phyloP scores from a whole-genome alignment of 75 land plant species.

The Pinus taeda region DNA sequence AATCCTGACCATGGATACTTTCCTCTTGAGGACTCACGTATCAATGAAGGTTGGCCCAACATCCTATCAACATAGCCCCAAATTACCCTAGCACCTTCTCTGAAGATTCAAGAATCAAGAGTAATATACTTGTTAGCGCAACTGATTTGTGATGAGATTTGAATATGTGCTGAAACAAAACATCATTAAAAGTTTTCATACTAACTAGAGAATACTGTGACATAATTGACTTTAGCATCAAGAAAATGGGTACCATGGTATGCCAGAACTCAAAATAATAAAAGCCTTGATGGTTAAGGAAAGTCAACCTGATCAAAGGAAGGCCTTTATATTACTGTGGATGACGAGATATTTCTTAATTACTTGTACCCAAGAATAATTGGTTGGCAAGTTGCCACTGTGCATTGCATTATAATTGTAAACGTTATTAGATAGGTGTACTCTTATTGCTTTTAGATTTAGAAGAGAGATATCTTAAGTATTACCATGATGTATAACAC shows the following conservation, averaged over 20 bases:
- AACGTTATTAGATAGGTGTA: no score
- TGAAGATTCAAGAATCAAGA: conserved; percentile 20
- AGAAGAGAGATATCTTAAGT: no score
- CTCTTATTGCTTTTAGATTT: no score
- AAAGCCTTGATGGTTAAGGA: neutral
- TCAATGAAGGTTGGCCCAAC: conserved; percentile 91
- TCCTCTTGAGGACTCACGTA: conserved; percentile 89
- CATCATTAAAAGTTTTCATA: neutral
- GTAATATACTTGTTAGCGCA: neutral
- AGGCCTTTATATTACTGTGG: no score
- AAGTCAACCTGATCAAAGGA: neutral
- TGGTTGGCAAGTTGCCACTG: no score
- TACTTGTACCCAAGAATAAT: no score
- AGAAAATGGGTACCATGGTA: neutral
- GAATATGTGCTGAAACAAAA: neutral
- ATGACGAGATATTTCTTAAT: no score
- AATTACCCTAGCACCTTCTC: conserved; percentile 90
- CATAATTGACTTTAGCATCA: neutral
- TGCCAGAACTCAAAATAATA: neutral
- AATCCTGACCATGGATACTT: conserved; percentile 80
- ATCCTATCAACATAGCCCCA: conserved; percentile 96
- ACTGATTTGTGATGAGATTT: neutral
- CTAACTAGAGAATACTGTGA: neutral
- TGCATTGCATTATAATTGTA: no score
- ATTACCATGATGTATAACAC: no score